These are phyloP conservation scores for Ophiostoma ulmi DNA, from an alignment of 2,329 filamentous ascomycete genomes.

Conservation along the genomic window DNA sequence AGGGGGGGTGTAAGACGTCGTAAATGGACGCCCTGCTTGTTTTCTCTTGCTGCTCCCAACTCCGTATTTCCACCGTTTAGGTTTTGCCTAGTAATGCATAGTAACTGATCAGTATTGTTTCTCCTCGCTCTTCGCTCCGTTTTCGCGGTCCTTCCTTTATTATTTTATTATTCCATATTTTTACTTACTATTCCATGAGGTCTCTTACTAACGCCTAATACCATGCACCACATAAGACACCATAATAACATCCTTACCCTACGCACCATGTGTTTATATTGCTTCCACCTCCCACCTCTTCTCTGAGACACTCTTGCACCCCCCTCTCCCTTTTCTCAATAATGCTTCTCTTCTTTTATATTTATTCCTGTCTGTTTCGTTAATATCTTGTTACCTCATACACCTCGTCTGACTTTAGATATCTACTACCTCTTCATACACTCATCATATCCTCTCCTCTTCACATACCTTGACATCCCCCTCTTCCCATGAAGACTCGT, in stretches of 20 bases:
- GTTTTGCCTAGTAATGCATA: no score
- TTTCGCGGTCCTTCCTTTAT: conserved; percentile 14
- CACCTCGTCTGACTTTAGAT: background rate
- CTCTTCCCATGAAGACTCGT: conserved; percentile 2
- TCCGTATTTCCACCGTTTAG: conserved; percentile 11
- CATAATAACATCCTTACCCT: background rate
- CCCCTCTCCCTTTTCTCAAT: conserved; percentile 7
- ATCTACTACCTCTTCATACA: background rate
- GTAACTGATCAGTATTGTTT: background rate
- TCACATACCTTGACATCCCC: background rate
- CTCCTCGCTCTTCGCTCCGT: conserved; percentile 13
- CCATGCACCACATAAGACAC: background rate
- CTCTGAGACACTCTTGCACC: conserved; percentile 10
- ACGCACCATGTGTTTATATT: conserved; percentile 20
- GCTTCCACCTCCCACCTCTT: conserved; percentile 21
- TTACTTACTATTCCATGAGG: conserved; percentile 2
- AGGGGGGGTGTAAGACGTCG: background rate
- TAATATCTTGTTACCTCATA: background rate
- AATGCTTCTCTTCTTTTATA: conserved; percentile 7
- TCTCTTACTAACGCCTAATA: background rate
- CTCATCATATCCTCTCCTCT: background rate
- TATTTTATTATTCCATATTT: conserved; percentile 12
- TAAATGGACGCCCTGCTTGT: background rate
- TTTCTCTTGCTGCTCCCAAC: background rate
- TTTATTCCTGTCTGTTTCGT: conserved; percentile 12